Conservation (phyloP, 2,329 filamentous ascomycete species). For the Coniochaeta prunicola region DNA sequence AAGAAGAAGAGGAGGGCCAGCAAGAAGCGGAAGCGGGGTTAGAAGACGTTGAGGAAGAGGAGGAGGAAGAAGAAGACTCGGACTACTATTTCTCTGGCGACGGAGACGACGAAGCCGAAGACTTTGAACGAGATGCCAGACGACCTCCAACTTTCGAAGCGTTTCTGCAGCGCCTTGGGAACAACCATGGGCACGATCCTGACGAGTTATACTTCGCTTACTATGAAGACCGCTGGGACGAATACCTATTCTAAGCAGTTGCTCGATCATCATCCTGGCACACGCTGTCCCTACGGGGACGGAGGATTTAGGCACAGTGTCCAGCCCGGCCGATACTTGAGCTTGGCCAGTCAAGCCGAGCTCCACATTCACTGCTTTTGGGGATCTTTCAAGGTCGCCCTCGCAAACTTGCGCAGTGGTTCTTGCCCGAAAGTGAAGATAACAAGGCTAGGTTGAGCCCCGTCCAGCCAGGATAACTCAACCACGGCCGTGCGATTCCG, state of each 20-base stretch:
- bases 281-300: not conserved
- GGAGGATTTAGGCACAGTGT: too few relatives aligned
- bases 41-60: slow-evolving; percentile 15
- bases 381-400: not conserved
- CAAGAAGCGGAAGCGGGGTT: slow-evolving; percentile 4
- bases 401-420: not conserved
- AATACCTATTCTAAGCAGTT: slow-evolving; percentile 16
- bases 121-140: slow-evolving; percentile 16
- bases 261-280: not conserved
- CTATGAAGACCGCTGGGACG: slow-evolving; percentile 20
- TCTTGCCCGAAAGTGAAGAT: not conserved
- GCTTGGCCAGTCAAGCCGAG: not conserved
- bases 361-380: not conserved
- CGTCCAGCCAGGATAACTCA: not conserved
- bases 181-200: slow-evolving; percentile 16
- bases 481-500: not conserved
- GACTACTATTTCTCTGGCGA: slow-evolving; percentile 19
- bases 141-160: slow-evolving; percentile 16
- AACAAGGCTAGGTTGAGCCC: not conserved
- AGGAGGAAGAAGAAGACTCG: slow-evolving; percentile 17
- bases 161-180: slow-evolving; percentile 16
- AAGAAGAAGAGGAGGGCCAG: slow-evolving; percentile 1
- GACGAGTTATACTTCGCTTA: slow-evolving; percentile 19
- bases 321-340: too few relatives aligned
- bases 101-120: slow-evolving; percentile 17